Evolutionary conservation across 768 basidiomycete genomes (phyloP).

Genomic region (Tricholoma hemisulphureum): DNA sequence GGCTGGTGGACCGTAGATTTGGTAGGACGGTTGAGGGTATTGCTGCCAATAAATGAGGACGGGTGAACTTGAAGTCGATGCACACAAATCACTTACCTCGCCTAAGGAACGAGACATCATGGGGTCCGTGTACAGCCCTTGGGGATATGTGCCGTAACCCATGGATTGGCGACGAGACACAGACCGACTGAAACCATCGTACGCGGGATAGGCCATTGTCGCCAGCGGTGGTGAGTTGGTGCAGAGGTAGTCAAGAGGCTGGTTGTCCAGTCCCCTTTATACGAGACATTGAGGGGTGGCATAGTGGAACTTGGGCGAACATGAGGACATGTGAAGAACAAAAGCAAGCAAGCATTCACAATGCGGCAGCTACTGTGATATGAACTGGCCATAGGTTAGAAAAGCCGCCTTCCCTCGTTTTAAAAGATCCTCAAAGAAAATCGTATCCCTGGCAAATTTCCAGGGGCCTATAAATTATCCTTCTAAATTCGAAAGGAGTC

Average conservation of each 20-base stretch:
- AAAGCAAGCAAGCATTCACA: conserved; percentile 6
- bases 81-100: conserved; percentile 40
- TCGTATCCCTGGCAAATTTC: background rate
- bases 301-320: conserved; percentile 9
- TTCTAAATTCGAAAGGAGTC: background rate
- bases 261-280: conserved; percentile 13
- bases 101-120: conserved; percentile 25
- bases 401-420: background rate
- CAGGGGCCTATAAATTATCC: background rate
- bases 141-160: conserved; percentile 34
- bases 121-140: conserved; percentile 42
- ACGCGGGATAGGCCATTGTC: conserved; percentile 24
- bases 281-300: conserved; percentile 15
- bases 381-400: conserved; percentile 11
- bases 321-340: conserved; percentile 15
- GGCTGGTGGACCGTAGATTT: conserved; percentile 42
- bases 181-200: conserved; percentile 27
- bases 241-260: conserved; percentile 1
- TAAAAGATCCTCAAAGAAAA: background rate
- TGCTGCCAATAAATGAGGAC: conserved; percentile 15
- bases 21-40: conserved; percentile 48
- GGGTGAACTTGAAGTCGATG: background rate
- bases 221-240: conserved; percentile 1
- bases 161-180: conserved; percentile 42
- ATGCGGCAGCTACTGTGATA: conserved; percentile 6